Evolutionary conservation across 2,329 filamentous ascomycete species (phyloP), one percentile per base, ranked within the genome.

Genomic region (Alternaria triticimaculans): DNA sequence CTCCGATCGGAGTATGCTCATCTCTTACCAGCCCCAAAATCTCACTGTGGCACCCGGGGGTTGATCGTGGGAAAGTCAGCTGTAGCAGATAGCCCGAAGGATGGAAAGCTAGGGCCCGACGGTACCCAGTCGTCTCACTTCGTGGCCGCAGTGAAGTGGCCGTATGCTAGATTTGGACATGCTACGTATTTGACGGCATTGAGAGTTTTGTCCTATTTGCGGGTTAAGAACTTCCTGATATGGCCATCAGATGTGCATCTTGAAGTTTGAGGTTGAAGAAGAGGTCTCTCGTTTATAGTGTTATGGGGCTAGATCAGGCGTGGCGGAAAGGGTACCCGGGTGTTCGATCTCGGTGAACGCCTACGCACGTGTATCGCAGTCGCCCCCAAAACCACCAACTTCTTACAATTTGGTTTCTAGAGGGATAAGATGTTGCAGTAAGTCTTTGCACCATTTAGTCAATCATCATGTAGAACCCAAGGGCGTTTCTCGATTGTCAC

Each of bases 1-100:
- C 57, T 57, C 48, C 53, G 51, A 20, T 53, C 26, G 26, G 51
- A 54, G 18, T 28, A 50, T n/a, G 44, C 45, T 56, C 46, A 28
- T 44, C 23, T 60, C 45, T 49, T 9, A 44, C 43, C 50, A 55
- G 44, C 41, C 43, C 28, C 45, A 21, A 30, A 26, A 49, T 37
- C 21, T 55, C n/a, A 43, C 60, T 20, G 14, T n/a, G 44, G 18
- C 48, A 45, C 20, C 10, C 12, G 23, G 18, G 48, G 37, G n/a
- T 10, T 41, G n/a, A 26, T n/a, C 30, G 21, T 14, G 9, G 23
- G 37, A 11, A 12, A 21, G 20, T 30, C 21, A 37, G 15, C 21
- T 14, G 5, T 25, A 9, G 14, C 14, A 20, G 28, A 15, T 14
- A 23, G 18, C 28, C 18, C 21, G 18, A 37, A 23, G 28, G 37